Percentiles rank a stretch among this genome's conserved stretches.
Conservation (phyloP, 176 grass and related monocot species). For the Oryza australiensis region DNA sequence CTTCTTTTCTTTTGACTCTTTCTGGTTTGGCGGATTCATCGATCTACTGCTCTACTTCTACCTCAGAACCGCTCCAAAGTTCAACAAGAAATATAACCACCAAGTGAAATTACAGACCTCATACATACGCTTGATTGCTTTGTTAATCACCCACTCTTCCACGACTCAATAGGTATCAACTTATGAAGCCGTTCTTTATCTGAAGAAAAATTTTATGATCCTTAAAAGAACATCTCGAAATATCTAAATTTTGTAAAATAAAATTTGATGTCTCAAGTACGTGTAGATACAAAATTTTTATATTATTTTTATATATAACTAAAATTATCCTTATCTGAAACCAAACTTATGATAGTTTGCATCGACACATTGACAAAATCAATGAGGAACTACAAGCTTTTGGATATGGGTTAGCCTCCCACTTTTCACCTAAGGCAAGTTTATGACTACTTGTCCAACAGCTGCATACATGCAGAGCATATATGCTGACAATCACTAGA, state of each 20-base stretch:
- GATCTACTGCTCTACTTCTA: background rate
- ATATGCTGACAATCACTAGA: background rate
- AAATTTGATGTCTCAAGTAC: too few relatives aligned
- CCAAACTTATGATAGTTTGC: background rate
- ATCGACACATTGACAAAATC: background rate
- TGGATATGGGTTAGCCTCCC: conserved; percentile 27
- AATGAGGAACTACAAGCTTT: background rate
- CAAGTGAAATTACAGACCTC: background rate
- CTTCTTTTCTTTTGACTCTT: background rate
- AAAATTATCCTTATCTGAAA: background rate
- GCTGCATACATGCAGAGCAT: background rate
- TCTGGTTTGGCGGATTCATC: background rate
- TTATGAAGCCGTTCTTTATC: background rate
- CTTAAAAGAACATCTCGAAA: too few relatives aligned
- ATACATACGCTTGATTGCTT: background rate
- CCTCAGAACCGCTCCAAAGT: background rate
- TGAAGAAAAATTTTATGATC: too few relatives aligned
- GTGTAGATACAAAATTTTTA: too few relatives aligned
- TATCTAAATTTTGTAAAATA: too few relatives aligned
- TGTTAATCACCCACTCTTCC: background rate
- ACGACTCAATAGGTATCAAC: background rate
- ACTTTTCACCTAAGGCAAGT: conserved; percentile 33
- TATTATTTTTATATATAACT: too few relatives aligned
- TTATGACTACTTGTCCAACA: conserved; percentile 18
- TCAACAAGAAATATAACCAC: background rate